phyloP scores from a whole-genome alignment of 306 rosid species.

The Mimosa bimucronata region DNA sequence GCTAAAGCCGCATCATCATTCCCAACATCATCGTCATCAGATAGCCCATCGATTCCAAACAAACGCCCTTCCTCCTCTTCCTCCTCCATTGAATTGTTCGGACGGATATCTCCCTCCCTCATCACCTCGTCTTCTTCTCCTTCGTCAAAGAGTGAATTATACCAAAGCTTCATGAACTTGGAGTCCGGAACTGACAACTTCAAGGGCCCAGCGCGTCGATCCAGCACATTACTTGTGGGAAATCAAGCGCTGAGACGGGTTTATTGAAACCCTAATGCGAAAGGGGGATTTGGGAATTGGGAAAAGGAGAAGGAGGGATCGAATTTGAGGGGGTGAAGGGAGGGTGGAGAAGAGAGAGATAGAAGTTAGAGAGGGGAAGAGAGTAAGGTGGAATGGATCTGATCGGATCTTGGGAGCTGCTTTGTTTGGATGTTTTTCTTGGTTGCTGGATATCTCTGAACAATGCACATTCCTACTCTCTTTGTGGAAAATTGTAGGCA shows the following conservation, averaged over 20 bases:
- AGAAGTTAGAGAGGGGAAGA: neutral
- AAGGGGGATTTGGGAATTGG: neutral
- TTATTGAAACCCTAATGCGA: slow-evolving; percentile 59
- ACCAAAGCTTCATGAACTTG: slow-evolving; percentile 85
- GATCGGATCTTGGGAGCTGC: slow-evolving; percentile 77
- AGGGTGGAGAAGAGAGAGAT: neutral
- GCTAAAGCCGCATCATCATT: slow-evolving; percentile 22
- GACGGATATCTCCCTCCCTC: slow-evolving; percentile 27
- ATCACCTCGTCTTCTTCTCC: slow-evolving; percentile 46
- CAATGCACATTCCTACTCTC: neutral
- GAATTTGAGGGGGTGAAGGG: neutral
- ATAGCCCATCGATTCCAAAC: no score
- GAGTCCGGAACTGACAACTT: slow-evolving; percentile 33
- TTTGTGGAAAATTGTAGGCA: slow-evolving; percentile 24
- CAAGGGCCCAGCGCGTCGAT: slow-evolving; percentile 56
- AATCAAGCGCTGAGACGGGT: slow-evolving; percentile 8
- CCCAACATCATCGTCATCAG: neutral
- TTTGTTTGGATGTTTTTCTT: slow-evolving; percentile 43
- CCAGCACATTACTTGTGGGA: slow-evolving; percentile 53
- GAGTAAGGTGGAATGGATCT: slow-evolving; percentile 49
- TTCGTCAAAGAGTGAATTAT: slow-evolving; percentile 73
- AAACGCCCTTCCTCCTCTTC: neutral
- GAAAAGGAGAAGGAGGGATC: slow-evolving; percentile 15
- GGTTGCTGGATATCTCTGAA: slow-evolving; percentile 31
- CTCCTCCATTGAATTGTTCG: slow-evolving; percentile 42